Evolutionary conservation across 169 alveolate genomes (phyloP).

Genomic region (Perkinsus marinus): DNA sequence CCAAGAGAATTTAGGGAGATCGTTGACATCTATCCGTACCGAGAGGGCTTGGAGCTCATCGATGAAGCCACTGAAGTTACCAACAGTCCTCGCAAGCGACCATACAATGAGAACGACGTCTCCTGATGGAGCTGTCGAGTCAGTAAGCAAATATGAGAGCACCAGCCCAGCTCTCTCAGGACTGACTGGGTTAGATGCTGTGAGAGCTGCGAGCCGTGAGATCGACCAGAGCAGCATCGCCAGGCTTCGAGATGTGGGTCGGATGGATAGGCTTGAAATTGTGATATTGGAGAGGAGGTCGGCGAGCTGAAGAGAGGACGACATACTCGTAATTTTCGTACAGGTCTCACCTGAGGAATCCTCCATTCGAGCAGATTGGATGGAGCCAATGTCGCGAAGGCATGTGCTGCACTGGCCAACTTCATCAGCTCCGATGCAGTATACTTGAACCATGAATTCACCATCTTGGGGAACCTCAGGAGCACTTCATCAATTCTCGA

Average conservation of each 20-base stretch:
- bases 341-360: not conserved
- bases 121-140: not conserved
- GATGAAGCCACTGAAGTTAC: not conserved
- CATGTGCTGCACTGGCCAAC: not conserved
- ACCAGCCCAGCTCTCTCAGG: not conserved
- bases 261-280: not conserved
- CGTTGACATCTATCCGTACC: not conserved
- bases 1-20: not conserved
- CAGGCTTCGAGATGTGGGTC: not conserved
- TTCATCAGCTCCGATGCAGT: not conserved
- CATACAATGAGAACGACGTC: not conserved
- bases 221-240: not conserved
- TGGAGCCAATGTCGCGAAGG: not conserved
- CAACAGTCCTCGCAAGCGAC: not conserved
- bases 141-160: not conserved
- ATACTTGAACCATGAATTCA: not conserved
- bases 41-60: not conserved
- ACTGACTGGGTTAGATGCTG: not conserved
- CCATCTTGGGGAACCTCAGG: not conserved
- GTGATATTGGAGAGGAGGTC: not conserved
- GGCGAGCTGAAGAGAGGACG: not conserved
- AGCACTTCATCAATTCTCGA: not conserved
- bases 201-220: not conserved
- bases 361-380: not conserved
- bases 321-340: not conserved